phyloP scores from a whole-genome alignment of 1,139 yeast species.

The Pichia sp. region DNA sequence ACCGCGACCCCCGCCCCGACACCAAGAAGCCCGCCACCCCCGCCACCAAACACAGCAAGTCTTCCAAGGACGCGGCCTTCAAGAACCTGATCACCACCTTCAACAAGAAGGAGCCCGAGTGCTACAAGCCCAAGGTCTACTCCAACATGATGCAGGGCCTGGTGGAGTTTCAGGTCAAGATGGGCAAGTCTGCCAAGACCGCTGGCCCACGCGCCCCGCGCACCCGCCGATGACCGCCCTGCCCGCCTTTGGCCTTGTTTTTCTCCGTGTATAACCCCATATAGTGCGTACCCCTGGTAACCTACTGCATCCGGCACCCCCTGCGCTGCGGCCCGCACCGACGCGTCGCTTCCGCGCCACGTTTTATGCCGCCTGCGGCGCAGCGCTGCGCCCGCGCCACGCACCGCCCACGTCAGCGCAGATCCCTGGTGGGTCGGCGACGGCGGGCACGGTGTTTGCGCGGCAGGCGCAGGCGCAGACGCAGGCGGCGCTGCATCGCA shows the following conservation, averaged over 20 bases:
- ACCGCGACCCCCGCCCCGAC: neutral
- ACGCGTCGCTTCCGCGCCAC: too few species aligned
- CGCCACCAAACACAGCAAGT: neutral
- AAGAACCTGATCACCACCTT: slow-evolving; percentile 29
- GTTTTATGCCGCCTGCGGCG: too few species aligned
- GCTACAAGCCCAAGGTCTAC: slow-evolving; percentile 28
- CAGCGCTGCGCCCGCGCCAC: too few species aligned
- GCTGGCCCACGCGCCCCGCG: neutral
- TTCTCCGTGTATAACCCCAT: too few species aligned
- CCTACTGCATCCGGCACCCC: too few species aligned
- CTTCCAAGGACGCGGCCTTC: slow-evolving; percentile 6
- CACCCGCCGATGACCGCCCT: neutral
- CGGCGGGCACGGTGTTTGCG: too few species aligned
- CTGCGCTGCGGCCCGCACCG: too few species aligned
- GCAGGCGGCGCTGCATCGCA: neutral
- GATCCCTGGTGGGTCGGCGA: too few species aligned
- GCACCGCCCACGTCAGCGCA: too few species aligned
- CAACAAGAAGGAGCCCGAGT: slow-evolving; percentile 26
- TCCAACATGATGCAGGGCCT: slow-evolving; percentile 29
- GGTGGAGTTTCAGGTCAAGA: slow-evolving; percentile 30
- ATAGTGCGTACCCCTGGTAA: too few species aligned
- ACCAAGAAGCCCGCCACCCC: neutral
- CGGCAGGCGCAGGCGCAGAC: neutral
- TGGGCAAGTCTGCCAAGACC: slow-evolving; percentile 8
- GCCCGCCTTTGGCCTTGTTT: neutral